Conservation (phyloP, 2,329 filamentous ascomycete genomes). For the Mycocentrospora acerina region DNA sequence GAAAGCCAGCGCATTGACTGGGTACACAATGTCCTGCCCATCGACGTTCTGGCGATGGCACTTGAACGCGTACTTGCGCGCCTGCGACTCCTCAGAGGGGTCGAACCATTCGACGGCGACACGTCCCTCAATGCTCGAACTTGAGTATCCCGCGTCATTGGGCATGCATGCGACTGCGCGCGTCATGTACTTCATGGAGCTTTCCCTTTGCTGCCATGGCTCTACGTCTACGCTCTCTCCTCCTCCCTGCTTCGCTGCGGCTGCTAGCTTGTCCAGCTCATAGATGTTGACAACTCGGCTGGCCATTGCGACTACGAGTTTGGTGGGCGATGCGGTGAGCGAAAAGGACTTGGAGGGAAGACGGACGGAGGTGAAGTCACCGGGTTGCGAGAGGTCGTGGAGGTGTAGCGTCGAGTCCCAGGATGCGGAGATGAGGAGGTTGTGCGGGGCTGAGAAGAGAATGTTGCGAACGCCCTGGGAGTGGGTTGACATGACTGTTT, state of each 20-base stretch:
- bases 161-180: conserved; percentile 94
- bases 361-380: conserved; percentile 63
- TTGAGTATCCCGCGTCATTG: conserved; percentile 90
- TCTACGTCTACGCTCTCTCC: conserved; percentile 54
- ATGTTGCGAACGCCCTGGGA: conserved; percentile 77
- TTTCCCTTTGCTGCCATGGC: conserved; percentile 93
- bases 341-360: conserved; percentile 90
- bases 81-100: conserved; percentile 80
- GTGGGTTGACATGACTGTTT: conserved; percentile 78
- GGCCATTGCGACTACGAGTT: conserved; percentile 94
- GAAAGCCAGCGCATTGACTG: conserved; percentile 87
- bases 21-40: conserved; percentile 80
- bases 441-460: conserved; percentile 75
- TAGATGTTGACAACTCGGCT: conserved; percentile 93
- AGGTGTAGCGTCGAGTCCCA: conserved; percentile 93
- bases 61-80: conserved; percentile 97
- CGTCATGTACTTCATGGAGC: conserved; percentile 93
- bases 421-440: conserved; percentile 81
- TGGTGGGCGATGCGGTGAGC: conserved; percentile 73
- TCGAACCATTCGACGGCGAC: conserved; percentile 99
- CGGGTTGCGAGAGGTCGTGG: conserved; percentile 63
- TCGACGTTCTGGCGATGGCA: conserved; percentile 81
- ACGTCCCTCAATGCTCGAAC: conserved; percentile 87
- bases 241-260: conserved; percentile 22
- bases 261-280: conserved; percentile 70